Conservation (phyloP, 495 filamentous ascomycete genomes). For the Xylaria telfairii region DNA sequence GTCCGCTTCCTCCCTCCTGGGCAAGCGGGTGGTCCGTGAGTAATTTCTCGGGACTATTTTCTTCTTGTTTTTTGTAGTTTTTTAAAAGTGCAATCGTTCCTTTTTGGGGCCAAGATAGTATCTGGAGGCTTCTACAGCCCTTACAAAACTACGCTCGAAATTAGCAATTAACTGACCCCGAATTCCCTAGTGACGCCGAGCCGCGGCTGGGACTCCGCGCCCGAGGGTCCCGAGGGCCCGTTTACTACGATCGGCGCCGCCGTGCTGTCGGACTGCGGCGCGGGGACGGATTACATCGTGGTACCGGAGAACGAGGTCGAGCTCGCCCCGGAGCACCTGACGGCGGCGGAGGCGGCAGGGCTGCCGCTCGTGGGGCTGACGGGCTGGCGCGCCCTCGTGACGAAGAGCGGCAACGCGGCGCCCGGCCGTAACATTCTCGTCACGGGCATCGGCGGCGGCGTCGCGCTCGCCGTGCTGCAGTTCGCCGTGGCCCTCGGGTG, state of each 20-base stretch:
- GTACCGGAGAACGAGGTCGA: slow-evolving; percentile 76
- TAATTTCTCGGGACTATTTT: too few relatives aligned
- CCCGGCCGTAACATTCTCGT: slow-evolving; percentile 70
- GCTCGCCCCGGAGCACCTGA: slow-evolving; percentile 72
- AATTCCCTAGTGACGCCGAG: slow-evolving; percentile 76
- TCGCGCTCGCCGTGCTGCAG: slow-evolving; percentile 71
- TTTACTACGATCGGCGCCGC: slow-evolving; percentile 79
- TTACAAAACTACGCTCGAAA: too few relatives aligned
- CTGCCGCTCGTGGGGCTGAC: slow-evolving; percentile 83
- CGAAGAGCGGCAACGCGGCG: slow-evolving; percentile 67
- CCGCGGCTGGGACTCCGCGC: slow-evolving; percentile 73
- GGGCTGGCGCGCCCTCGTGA: slow-evolving; percentile 83
- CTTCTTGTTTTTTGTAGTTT: too few relatives aligned
- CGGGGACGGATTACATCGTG: slow-evolving; percentile 72
- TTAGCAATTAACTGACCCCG: too few relatives aligned
- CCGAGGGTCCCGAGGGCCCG: slow-evolving; percentile 73
- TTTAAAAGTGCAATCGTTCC: too few relatives aligned
- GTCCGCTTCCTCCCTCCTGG: slow-evolving; percentile 46
- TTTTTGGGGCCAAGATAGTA: too few relatives aligned
- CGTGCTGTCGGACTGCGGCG: slow-evolving; percentile 65
- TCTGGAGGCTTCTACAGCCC: too few relatives aligned
- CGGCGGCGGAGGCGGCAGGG: slow-evolving; percentile 74
- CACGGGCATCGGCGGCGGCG: slow-evolving; percentile 82
- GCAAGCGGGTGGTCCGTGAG: slow-evolving; percentile 76
- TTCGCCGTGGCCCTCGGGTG: slow-evolving; percentile 71